Conservation (phyloP, 2,329 filamentous ascomycete genomes). For the Clarireedia sp. region DNA sequence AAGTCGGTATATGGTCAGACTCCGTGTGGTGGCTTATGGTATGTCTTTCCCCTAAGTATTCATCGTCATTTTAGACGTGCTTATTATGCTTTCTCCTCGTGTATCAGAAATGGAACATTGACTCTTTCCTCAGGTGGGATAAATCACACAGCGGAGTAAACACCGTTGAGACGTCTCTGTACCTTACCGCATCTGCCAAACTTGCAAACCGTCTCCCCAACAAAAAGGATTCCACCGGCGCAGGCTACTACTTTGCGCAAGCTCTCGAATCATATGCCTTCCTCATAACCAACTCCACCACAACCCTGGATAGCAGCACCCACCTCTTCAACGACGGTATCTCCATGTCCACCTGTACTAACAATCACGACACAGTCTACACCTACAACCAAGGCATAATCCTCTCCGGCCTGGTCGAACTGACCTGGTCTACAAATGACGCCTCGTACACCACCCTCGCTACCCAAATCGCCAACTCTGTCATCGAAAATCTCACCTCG, state of each 20-base stretch:
- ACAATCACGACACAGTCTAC: slow-evolving; percentile 37
- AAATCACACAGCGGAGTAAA: slow-evolving; percentile 45
- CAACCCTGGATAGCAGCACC: slow-evolving; percentile 39
- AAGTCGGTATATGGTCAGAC: slow-evolving; percentile 40
- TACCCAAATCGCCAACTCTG: slow-evolving; percentile 45
- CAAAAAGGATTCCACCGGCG: slow-evolving; percentile 33
- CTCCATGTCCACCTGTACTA: slow-evolving; percentile 39
- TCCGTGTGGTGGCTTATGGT: slow-evolving; percentile 47
- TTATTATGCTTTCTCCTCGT: background rate
- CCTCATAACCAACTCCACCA: slow-evolving; percentile 37
- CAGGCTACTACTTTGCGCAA: slow-evolving; percentile 49
- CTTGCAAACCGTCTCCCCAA: slow-evolving; percentile 46
- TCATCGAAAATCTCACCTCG: slow-evolving; percentile 37
- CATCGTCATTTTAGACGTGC: background rate
- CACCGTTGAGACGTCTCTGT: slow-evolving; percentile 50
- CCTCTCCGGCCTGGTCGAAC: slow-evolving; percentile 50
- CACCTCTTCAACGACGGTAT: slow-evolving; percentile 48
- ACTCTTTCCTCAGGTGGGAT: slow-evolving; percentile 35
- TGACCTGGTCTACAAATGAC: slow-evolving; percentile 41
- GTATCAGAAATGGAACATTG: background rate
- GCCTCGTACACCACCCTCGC: slow-evolving; percentile 38
- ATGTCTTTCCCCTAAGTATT: slow-evolving; percentile 4
- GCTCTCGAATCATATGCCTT: slow-evolving; percentile 43
- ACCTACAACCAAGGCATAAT: slow-evolving; percentile 57
- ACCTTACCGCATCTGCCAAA: slow-evolving; percentile 45